Evolutionary conservation across 2,329 filamentous ascomycete species (phyloP), one percentile per base, ranked within the genome.

Genomic region (Beauveria scarabaeidicola): DNA sequence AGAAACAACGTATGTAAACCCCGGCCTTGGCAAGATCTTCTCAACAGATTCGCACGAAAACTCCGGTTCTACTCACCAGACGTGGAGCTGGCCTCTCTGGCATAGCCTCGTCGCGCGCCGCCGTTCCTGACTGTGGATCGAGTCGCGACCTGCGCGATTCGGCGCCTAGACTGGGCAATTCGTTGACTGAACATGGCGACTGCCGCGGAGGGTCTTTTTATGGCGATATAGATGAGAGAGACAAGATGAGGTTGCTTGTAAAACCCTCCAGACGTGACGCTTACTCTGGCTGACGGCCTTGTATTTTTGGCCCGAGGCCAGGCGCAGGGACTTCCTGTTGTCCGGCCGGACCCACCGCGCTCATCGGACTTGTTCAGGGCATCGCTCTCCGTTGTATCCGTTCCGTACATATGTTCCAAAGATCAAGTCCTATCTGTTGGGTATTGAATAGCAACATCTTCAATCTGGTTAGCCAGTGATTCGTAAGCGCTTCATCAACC

Each of bases 71-170:
- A 65, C 67, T 64, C 54, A 69, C 68, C 66, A 60, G 65, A 65
- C 43, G 66, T 58, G 53, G 54, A 52, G 40, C 54, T 48, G n/a
- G 60, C 60, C 43, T 59, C 48, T 17, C n/a, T 36, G 41, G 60
- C 60, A 43, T 72, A 70, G 59, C 64, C 59, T 56, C 68, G 69
- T 59, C 60, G 61, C 52, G 65, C 65, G 17, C 51, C 59, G 25
- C 55, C 55, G 32, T 55, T 52, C 48, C 59, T 40, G 52, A n/a
- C 41, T 55, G 54, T 58, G 50, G 54, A 58, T 57, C 60, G 60
- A 36, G 50, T 44, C 43, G 55, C 63, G 8, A 62, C 59, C 60
- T 68, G 68, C 60, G 64, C 64, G 21, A 68, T 54, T 41, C 65
- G 64, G 32, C 67, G 67, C 52, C 64, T 64, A 29, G 60, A 63